Base-by-base conservation (phyloP, 805 yeast genomes). In the Starmerella floricola region DNA sequence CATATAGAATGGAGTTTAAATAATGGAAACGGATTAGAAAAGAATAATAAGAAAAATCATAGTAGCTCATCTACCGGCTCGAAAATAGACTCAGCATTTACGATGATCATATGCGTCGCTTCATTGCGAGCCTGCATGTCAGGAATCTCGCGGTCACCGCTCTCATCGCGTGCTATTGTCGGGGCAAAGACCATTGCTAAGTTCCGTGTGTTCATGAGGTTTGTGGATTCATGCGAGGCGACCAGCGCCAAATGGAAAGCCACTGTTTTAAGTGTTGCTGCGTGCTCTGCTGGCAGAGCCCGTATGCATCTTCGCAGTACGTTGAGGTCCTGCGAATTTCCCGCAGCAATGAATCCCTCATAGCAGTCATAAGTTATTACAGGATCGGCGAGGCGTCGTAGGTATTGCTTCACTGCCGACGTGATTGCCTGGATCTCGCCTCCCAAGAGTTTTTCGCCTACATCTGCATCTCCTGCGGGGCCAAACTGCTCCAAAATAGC, bases 161-260 rank as follows among this genome's bases (percentile, higher is more conserved):
- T 70, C 45, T 69, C 64, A 54, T 85, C 94, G 36, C 94, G 70
- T 0, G 86, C 79, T 34, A 91, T 63, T 6, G 95, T 85, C 3
- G 98, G 97, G 1, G 95, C 94, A 67, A 91, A 91, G 6, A 88
- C 95, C 34, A 91, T 84, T 0, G 95, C 78, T 40, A 91, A 62
- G 55, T 91, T 86, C 60, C 77, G 77, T 52, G 72, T 66, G 32
- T 73, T 82, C 98, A 91, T 91, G 59, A 87, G 70, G 58, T 87
- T 91, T 34, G 62, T 56, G 11, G 60, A 60, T 34, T 74, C 67
- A 56, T 69, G 66, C 21, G 64, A 59, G 31, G 75, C 73, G 26
- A 91, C 78, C 42, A 65, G 61, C 35, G 67, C 62, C 50, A 91
- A 65, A 65, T 91, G 98, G 34, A 63, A 63, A 38, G 80, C 65